Conservation (phyloP, 768 basidiomycete genomes). For the Paxillus involutus region DNA sequence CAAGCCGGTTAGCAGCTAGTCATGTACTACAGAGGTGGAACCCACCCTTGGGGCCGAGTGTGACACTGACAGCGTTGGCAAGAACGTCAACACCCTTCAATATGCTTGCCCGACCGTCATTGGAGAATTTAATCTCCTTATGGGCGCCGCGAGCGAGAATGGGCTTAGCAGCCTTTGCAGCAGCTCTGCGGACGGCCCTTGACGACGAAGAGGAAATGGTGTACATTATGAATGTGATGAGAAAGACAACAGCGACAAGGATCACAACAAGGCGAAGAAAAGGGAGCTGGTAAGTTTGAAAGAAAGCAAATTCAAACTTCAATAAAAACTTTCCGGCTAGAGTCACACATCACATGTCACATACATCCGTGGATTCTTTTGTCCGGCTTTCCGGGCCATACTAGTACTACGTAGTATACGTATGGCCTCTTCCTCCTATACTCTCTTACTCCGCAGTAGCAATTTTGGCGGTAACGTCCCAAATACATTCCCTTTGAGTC, state of each 20-base stretch:
- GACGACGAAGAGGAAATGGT: slow-evolving; percentile 67
- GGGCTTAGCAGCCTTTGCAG: slow-evolving; percentile 55
- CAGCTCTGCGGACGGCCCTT: slow-evolving; percentile 65
- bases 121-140: slow-evolving; percentile 97
- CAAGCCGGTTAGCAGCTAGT: slow-evolving; percentile 12
- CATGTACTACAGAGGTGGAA: neutral
- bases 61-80: slow-evolving; percentile 95
- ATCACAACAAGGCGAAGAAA: too few relatives aligned
- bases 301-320: too few relatives aligned
- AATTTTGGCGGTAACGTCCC: slow-evolving; percentile 40
- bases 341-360: too few relatives aligned
- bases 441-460: slow-evolving; percentile 48
- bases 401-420: too few relatives aligned
- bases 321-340: too few relatives aligned
- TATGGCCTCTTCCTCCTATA: slow-evolving; percentile 41
- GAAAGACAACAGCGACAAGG: slow-evolving; percentile 4
- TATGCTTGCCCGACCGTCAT: slow-evolving; percentile 91
- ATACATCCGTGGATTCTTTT: too few relatives aligned
- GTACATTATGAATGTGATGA: slow-evolving; percentile 52
- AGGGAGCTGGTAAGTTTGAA: too few relatives aligned
- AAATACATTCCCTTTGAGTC: slow-evolving; percentile 42
- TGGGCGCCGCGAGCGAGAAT: slow-evolving; percentile 71
- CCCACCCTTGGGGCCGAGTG: slow-evolving; percentile 92
- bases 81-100: slow-evolving; percentile 95
- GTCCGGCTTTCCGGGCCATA: too few relatives aligned